Conservation (phyloP, 2,329 filamentous ascomycete species). For the Fusarium compactum region DNA sequence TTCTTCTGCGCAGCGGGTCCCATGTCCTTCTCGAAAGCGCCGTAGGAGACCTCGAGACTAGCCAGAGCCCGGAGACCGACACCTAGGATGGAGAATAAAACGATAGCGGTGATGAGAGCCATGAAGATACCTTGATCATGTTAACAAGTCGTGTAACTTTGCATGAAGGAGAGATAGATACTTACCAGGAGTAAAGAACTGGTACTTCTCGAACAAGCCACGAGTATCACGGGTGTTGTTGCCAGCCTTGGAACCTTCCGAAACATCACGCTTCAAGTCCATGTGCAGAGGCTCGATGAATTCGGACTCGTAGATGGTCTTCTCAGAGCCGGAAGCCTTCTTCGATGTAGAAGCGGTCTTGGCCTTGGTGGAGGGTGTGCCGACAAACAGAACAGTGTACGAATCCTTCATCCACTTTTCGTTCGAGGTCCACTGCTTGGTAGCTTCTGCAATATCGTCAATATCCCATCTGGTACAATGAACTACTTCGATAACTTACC, state of each 20-base stretch:
- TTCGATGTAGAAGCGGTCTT: conserved; percentile 19
- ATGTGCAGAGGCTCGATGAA: conserved; percentile 74
- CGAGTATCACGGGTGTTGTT: conserved; percentile 59
- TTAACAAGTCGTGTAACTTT: conserved; percentile 9
- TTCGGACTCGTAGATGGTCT: conserved; percentile 71
- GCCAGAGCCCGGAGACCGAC: conserved; percentile 81
- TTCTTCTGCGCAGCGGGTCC: conserved; percentile 91
- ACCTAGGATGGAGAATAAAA: conserved; percentile 82
- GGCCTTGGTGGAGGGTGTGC: conserved; percentile 61
- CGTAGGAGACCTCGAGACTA: conserved; percentile 90
- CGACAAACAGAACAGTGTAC: conserved; percentile 83
- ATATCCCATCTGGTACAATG: not conserved
- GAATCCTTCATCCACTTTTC: conserved; percentile 52
- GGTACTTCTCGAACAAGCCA: conserved; percentile 89
- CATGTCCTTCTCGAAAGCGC: conserved; percentile 96
- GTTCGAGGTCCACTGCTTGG: conserved; percentile 19
- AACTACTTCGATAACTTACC: conserved; percentile 53
- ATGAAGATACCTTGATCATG: conserved; percentile 83
- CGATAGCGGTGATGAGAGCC: conserved; percentile 76
- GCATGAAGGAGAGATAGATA: not conserved
- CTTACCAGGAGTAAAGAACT: conserved; percentile 89
- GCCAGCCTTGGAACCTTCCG: conserved; percentile 49
- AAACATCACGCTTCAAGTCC: conserved; percentile 76
- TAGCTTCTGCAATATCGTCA: conserved; percentile 23
- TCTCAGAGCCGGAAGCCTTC: conserved; percentile 41